Percentiles rank a stretch among this genome's conserved stretches.
Conservation (phyloP, 495 filamentous ascomycete genomes). For the Ramalina intermedia region DNA sequence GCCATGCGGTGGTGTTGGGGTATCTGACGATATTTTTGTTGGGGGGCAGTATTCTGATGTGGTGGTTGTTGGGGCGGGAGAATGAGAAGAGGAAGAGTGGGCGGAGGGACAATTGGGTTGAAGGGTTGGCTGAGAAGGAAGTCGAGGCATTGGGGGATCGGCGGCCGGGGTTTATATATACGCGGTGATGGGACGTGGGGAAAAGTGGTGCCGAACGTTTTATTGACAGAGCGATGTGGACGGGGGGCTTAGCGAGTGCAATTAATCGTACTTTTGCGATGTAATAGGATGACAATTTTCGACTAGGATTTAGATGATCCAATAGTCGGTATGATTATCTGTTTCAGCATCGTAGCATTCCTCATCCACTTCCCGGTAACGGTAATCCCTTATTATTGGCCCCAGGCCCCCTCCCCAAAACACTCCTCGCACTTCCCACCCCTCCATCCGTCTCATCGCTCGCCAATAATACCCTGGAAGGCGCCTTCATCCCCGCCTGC, state of each 20-base stretch:
- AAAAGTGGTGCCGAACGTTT: too few relatives aligned
- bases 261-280: too few relatives aligned
- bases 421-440: conserved; percentile 11
- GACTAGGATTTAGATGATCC: too few relatives aligned
- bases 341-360: too few relatives aligned
- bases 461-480: not conserved
- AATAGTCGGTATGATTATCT: too few relatives aligned
- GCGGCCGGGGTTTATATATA: conserved; percentile 71
- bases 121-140: conserved; percentile 43
- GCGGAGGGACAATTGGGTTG: conserved; percentile 52
- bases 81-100: conserved; percentile 47
- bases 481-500: not conserved
- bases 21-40: conserved; percentile 47
- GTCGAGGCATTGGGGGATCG: conserved; percentile 52
- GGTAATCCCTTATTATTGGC: conserved; percentile 2
- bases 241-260: too few relatives aligned
- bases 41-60: conserved; percentile 49
- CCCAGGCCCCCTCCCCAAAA: conserved; percentile 24
- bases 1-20: conserved; percentile 43
- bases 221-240: too few relatives aligned
- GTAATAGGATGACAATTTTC: too few relatives aligned
- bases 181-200: conserved; percentile 26
- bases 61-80: conserved; percentile 47
- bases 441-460: not conserved
- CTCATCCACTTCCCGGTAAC: not conserved